These are phyloP conservation scores for Cucumis hystrix DNA, from an alignment of 306 rosid species.

Conservation along the genomic window DNA sequence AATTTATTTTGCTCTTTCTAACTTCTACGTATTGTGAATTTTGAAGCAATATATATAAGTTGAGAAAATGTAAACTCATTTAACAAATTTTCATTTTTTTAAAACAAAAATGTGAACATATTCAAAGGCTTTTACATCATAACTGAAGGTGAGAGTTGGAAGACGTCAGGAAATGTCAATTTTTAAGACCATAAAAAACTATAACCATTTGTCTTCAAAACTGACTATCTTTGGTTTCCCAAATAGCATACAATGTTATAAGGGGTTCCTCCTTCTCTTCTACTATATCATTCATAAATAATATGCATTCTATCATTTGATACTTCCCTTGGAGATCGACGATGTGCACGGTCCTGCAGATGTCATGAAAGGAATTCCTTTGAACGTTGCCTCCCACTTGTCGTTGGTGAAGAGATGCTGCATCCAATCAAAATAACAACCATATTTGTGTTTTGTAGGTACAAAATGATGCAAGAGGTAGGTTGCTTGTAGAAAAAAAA, in stretches of 20 bases:
- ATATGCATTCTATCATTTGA: constrained; percentile 27
- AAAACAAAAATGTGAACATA: neutral
- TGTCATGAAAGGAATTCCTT: constrained; percentile 86
- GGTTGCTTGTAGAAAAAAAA: too few relatives aligned
- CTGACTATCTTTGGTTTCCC: neutral
- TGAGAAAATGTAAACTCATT: too few relatives aligned
- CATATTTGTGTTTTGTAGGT: neutral
- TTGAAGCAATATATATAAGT: too few relatives aligned
- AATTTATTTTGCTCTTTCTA: too few relatives aligned
- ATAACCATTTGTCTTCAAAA: neutral
- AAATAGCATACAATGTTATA: neutral
- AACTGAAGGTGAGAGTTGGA: neutral
- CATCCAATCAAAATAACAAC: constrained; percentile 18
- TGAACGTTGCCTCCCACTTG: constrained; percentile 72
- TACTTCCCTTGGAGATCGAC: constrained; percentile 53
- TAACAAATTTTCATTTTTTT: too few relatives aligned
- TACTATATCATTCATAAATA: too few relatives aligned
- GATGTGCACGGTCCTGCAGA: constrained; percentile 81
- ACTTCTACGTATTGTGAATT: too few relatives aligned
- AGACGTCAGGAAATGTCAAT: neutral
- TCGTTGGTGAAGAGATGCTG: constrained; percentile 92
- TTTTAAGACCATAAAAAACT: neutral
- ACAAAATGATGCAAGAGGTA: neutral
- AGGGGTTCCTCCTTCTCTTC: neutral
- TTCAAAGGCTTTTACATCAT: neutral